These are phyloP conservation scores for Lentithecium fluviatile DNA, from an alignment of 495 filamentous ascomycete species.

Conservation along the genomic window DNA sequence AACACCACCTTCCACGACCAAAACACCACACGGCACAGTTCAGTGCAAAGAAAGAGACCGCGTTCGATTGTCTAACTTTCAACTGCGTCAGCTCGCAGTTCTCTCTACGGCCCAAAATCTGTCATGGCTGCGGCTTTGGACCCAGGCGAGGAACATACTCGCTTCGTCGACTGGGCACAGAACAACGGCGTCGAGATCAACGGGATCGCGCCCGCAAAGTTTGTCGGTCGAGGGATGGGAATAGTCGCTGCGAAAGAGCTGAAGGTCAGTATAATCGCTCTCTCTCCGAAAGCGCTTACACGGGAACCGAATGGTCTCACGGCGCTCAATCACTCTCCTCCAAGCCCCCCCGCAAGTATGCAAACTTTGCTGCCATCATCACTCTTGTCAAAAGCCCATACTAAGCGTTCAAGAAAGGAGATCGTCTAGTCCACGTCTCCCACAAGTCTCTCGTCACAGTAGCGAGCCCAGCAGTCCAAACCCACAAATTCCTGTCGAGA, in stretches of 20 bases:
- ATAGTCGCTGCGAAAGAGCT: slow-evolving; percentile 31
- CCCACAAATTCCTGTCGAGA: slow-evolving; percentile 15
- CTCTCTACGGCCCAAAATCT: too few species aligned
- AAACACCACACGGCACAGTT: background rate
- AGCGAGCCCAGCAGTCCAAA: slow-evolving; percentile 8
- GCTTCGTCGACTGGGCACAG: slow-evolving; percentile 29
- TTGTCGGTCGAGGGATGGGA: slow-evolving; percentile 30
- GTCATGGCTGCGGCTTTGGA: slow-evolving; percentile 24
- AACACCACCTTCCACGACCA: too few species aligned
- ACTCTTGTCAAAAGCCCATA: background rate
- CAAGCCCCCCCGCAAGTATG: too few species aligned
- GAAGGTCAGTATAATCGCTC: slow-evolving; percentile 21
- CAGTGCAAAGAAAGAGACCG: too few species aligned
- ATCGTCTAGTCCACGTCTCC: slow-evolving; percentile 25
- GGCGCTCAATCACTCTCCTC: too few species aligned
- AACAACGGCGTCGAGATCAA: slow-evolving; percentile 27
- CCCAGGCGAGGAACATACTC: slow-evolving; percentile 27
- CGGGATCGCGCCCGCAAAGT: slow-evolving; percentile 30
- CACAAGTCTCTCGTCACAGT: slow-evolving; percentile 22
- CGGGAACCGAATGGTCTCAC: too few species aligned
- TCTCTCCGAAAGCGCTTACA: background rate
- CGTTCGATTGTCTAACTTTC: background rate
- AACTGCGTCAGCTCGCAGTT: too few species aligned
- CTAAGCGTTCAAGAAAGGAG: slow-evolving; percentile 35
- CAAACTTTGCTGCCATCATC: background rate